Conservation (phyloP, 2,329 filamentous ascomycete species). For the Pyrenochaeta sp. region DNA sequence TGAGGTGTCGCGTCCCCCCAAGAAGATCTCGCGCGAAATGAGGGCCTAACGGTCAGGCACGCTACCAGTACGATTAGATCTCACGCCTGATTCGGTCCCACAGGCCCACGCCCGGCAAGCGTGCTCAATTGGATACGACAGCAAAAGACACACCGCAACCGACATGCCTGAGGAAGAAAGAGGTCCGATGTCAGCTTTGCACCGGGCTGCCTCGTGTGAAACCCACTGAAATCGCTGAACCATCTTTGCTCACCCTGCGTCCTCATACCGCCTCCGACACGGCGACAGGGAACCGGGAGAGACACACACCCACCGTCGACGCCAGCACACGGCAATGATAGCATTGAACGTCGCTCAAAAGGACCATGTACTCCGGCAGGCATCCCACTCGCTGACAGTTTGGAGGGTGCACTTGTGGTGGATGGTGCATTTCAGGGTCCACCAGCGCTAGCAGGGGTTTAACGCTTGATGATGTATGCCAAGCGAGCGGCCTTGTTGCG, state of each 20-base stretch:
- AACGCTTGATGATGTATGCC: conserved; percentile 31
- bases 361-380: conserved; percentile 17
- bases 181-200: conserved; percentile 16
- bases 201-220: conserved; percentile 11
- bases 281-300: conserved; percentile 13
- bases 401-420: conserved; percentile 5
- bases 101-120: neutral
- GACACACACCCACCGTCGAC: neutral
- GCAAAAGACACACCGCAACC: conserved; percentile 9
- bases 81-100: conserved; percentile 22
- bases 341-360: conserved; percentile 14
- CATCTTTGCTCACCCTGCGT: neutral
- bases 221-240: conserved; percentile 11
- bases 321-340: conserved; percentile 8
- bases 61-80: conserved; percentile 11
- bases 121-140: neutral
- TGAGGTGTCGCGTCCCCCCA: conserved; percentile 32
- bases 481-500: conserved; percentile 15
- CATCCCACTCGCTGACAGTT: conserved; percentile 24
- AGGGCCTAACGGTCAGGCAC: conserved; percentile 23
- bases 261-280: conserved; percentile 15
- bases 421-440: conserved; percentile 28
- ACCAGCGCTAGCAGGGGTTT: conserved; percentile 14
- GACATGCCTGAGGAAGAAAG: conserved; percentile 13
- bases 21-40: conserved; percentile 22